Base-by-base conservation (phyloP, 441 rosid species). In the Erodium moschatum region DNA sequence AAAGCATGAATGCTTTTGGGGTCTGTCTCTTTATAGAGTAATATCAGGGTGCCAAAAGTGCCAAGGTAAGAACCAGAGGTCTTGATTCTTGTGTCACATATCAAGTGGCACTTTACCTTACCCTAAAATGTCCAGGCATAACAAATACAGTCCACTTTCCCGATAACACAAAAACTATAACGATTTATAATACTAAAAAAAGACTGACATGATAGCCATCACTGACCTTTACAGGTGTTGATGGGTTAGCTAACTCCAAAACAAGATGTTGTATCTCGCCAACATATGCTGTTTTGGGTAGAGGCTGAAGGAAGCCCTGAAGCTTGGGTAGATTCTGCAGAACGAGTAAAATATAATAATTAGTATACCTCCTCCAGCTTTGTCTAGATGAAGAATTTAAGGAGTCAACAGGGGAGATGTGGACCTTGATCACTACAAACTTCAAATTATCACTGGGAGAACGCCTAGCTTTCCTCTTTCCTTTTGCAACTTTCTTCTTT, bases 251-350 rank as follows among this genome's bases (percentile, higher is more conserved):
- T 74, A 95, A 81, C 72, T 90, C 87, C 72, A 95, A 81, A 77
- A 89, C 84, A 81, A 87, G 87, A 80, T 77, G 84, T 48, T 77
- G 81, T 75, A 92, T 77, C 81, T 90, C 89, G 80, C 98, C 99
- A 24, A 84, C 86, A 82, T 90, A 85, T 69, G 83, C 76, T 77
- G 82, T 86, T 72, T 75, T 86, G 29, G 97, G 96, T 69, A 92
- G 77, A 76, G 82, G 73, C 69, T 65, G 81, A 78, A 92, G 78
- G 75, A 77, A 70, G 69, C 98, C 97, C 79, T 86, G 92, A 75
- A 95, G 95, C 91, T 82, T 90, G 75, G 99, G 99, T 66, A 89
- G 75, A 80, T 80, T 82, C 99, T 92, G 85, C 68, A 80, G 65
- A 66, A 18, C 69, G 69, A 70, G 60, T 12, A 70, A 74, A 35